Conservation (phyloP, 192 early-diverging fungal genomes). For the Funneliformis mosseae region DNA sequence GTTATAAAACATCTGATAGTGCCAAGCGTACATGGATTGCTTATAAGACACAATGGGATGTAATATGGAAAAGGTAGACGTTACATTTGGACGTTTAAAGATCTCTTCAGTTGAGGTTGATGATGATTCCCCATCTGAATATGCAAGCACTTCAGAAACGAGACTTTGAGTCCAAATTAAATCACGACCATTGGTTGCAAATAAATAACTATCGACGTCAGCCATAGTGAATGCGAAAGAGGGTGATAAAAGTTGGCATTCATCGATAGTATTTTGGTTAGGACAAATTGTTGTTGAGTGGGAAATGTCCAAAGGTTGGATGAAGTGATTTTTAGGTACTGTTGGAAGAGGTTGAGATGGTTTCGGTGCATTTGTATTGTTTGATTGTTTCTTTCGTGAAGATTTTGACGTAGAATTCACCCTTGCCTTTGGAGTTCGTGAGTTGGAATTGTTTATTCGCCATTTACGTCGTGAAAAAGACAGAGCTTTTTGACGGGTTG, state of each 20-base stretch:
- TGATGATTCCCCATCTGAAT: not conserved
- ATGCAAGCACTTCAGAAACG: not conserved
- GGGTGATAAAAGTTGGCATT: not conserved
- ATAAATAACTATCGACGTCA: not conserved
- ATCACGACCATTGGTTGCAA: no score
- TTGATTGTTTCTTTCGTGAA: not conserved
- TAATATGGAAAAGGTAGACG: no score
- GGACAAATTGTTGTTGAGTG: no score
- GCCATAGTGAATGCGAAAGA: not conserved
- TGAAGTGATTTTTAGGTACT: not conserved
- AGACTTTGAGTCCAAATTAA: not conserved
- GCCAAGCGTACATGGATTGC: no score
- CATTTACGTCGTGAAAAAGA: constrained; percentile 7
- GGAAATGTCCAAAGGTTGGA: not conserved
- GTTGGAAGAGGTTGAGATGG: not conserved
- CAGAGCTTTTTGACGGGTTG: not conserved
- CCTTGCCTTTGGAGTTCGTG: not conserved
- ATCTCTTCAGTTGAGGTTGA: not conserved
- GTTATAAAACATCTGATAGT: no score
- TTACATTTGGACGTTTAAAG: not conserved
- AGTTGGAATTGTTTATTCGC: not conserved
- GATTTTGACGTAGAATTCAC: not conserved
- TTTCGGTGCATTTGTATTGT: not conserved
- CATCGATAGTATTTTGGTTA: not conserved
- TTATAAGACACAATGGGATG: no score